Base-by-base conservation (phyloP, 2,329 filamentous ascomycete species). In the Madurella mycetomatis region DNA sequence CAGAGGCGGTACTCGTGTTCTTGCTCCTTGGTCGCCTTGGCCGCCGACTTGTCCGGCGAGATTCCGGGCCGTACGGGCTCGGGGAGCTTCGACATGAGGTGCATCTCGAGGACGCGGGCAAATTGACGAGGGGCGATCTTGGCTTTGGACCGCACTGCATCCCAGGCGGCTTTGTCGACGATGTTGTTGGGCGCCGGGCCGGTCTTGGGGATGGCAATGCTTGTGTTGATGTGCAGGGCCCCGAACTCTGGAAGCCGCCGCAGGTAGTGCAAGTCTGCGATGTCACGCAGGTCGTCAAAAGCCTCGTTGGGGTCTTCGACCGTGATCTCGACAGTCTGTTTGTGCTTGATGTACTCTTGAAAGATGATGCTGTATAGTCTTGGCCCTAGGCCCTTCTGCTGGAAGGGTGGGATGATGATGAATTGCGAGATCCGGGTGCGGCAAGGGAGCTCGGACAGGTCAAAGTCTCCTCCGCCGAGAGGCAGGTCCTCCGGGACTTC, bases 391-490 rank as follows among this genome's bases (percentile, higher is more conserved):
- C 91, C 91, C 57, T 84, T 82, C 57, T 82, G 80, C 68, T 96
- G 92, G 70, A 90, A 95, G 5, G 90, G 87, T 2, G 92, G 92
- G 11, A 99, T 77, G 59, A 99, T 86, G 57, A 99, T 67, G 70
- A 97, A 97, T 69, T 99, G 94, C 0, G 92, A 95, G 60, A 99
- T 89, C 43, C 95, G 82, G 56, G 90, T 84, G 40, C 92, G 85
- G 63, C 86, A 87, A 12, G 89, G 87, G 2, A 92, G 78, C 47
- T 85, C 74, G 4, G 81, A 69, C 60, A 86, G 75, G n/a, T 77
- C 72, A 45, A 80, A 69, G 32, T 79, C 69, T 60, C 68, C 55
- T 60, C 68, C 55, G 49, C 74, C 69, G 55, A 81, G 65, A 67
- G 77, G 75, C 71, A 75, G 77, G 13, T 73, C 66, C 31, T 67